These are phyloP conservation scores for Pleurotus tuber-regium DNA, from an alignment of 768 basidiomycete genomes.

Conservation along the genomic window DNA sequence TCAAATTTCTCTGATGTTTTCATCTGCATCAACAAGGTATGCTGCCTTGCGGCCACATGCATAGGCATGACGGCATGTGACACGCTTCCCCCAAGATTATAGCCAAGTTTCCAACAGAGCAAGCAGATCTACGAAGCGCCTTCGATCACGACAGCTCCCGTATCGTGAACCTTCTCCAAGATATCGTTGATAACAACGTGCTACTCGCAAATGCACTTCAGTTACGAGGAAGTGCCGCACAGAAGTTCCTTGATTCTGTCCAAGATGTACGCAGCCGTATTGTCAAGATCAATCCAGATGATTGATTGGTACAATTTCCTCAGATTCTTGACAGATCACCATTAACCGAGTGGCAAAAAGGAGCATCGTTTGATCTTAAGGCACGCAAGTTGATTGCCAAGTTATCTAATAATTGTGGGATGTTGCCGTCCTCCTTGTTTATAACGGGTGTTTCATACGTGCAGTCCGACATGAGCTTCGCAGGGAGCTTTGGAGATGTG, in stretches of 20 bases:
- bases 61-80: neutral
- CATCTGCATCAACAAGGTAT: neutral
- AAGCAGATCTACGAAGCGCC: neutral
- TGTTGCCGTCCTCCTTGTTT: no score
- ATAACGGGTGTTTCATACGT: constrained; percentile 19
- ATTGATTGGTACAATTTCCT: neutral
- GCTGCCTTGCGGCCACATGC: no score
- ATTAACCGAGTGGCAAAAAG: neutral
- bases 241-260: neutral
- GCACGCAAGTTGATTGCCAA: constrained; percentile 1
- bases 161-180: neutral
- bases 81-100: neutral
- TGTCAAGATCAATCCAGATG: no score
- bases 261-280: neutral
- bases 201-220: neutral
- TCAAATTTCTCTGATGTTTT: neutral
- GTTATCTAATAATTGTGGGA: no score
- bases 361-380: constrained; percentile 8
- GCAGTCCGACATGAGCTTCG: constrained; percentile 20
- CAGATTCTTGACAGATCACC: constrained; percentile 6
- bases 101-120: neutral
- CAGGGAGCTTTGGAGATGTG: constrained; percentile 26
- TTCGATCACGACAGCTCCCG: neutral
- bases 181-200: neutral
- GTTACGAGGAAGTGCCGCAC: neutral